Evolutionary conservation across 73 alveolate species (phyloP).

Genomic region (Stentor roeselii): DNA sequence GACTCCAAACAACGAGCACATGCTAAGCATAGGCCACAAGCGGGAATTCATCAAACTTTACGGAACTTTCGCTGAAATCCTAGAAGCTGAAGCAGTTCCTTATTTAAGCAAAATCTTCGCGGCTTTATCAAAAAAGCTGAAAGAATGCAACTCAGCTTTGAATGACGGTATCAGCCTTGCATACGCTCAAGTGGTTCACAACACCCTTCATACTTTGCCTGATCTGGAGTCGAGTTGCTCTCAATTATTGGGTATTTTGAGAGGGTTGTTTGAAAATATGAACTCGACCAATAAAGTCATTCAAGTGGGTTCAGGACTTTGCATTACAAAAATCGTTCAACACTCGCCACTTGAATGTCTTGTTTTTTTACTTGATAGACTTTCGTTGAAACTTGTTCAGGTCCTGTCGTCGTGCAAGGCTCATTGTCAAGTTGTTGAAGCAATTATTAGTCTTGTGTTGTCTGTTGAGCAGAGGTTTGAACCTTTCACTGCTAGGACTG

Average conservation of each 20-base stretch:
- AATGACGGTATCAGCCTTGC: slow-evolving; percentile 42
- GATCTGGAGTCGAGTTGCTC: slow-evolving; percentile 37
- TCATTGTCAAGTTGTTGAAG: slow-evolving; percentile 71
- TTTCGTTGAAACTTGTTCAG: slow-evolving; percentile 55
- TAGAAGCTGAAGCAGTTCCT: slow-evolving; percentile 58
- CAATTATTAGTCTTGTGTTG: slow-evolving; percentile 71
- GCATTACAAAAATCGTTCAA: slow-evolving; percentile 85
- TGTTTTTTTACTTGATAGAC: slow-evolving; percentile 42
- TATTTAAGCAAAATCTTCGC: slow-evolving; percentile 47
- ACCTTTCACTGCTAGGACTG: slow-evolving; percentile 71
- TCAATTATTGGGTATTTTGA: slow-evolving; percentile 37
- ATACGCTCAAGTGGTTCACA: slow-evolving; percentile 45
- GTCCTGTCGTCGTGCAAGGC: slow-evolving; percentile 57
- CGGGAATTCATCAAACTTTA: slow-evolving; percentile 58
- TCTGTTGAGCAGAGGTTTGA: slow-evolving; percentile 84
- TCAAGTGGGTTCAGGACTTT: slow-evolving; percentile 72
- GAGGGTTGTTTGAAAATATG: slow-evolving; percentile 40
- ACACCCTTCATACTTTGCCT: slow-evolving; percentile 47
- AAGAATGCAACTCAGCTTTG: slow-evolving; percentile 46
- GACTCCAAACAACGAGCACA: slow-evolving; percentile 52
- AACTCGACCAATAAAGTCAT: slow-evolving; percentile 35
- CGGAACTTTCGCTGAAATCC: slow-evolving; percentile 54
- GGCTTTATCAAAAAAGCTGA: slow-evolving; percentile 46
- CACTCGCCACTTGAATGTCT: slow-evolving; percentile 80
- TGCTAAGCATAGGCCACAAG: slow-evolving; percentile 41